These are phyloP conservation scores for Alternaria viburni DNA, from an alignment of 2,329 filamentous ascomycete genomes.

Conservation along the genomic window DNA sequence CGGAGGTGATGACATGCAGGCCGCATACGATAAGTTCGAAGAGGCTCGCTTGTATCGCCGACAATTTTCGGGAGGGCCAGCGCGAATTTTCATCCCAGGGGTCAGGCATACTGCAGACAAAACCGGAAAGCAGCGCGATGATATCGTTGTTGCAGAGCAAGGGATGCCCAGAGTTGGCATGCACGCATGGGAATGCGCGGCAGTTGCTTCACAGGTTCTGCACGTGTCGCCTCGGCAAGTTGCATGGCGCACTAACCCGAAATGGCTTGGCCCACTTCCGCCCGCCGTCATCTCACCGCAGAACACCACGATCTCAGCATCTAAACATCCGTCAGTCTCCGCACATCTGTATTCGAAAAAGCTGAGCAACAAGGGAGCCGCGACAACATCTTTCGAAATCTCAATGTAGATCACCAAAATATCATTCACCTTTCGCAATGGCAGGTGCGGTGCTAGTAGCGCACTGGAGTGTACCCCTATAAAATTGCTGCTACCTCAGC, in stretches of 20 bases:
- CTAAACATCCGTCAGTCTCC: not conserved
- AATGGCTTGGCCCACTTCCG: not conserved
- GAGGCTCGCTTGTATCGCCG: not conserved
- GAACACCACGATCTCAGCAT: not conserved
- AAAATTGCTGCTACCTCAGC: not conserved
- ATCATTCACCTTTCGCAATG: not conserved
- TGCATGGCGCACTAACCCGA: constrained; percentile 3
- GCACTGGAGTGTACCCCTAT: not conserved
- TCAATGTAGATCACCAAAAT: not conserved
- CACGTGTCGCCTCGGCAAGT: constrained; percentile 4
- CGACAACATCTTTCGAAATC: not conserved
- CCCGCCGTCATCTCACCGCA: not conserved
- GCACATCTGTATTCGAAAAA: not conserved
- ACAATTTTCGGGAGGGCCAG: not conserved
- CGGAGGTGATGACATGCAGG: not conserved
- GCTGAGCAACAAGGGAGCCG: not conserved
- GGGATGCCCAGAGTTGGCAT: not conserved
- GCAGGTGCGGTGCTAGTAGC: not conserved
- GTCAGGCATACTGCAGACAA: not conserved
- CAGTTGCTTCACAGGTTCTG: not conserved
- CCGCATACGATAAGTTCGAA: not conserved
- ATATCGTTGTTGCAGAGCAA: not conserved
- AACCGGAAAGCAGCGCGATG: constrained; percentile 4
- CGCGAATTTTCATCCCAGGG: not conserved
- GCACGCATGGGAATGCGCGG: not conserved